Evolutionary conservation across 768 basidiomycete genomes (phyloP), one percentile per base, ranked within the genome.

Genomic region (Pleurotus sapidus): DNA sequence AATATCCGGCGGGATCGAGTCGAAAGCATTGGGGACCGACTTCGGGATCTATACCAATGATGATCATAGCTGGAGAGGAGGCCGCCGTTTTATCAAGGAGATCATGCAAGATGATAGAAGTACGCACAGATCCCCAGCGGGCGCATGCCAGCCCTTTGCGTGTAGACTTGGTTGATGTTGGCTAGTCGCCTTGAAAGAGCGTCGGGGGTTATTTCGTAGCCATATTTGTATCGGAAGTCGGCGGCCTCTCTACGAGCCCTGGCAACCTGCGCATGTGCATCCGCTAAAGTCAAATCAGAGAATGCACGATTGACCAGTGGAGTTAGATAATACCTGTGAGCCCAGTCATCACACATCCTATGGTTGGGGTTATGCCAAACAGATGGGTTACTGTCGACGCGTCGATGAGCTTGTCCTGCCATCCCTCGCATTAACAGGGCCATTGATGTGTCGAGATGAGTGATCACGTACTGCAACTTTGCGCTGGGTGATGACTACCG

Each of bases 271-370:
- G 91, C 81, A 50, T 91, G 84, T 3, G 95, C 95, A 73, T 99
- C 97, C 63, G 96, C 95, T 96, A 47, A 56, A 54, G 6, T 37
- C 27, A 11, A 23, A n/a, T 18, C 18, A 27, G 5, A 14, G 8
- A 53, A 8, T 17, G 34, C 14, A 30, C 24, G 7, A 17, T 34
- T 34, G 11, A 9, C 30, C 4, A 34, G 30, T 11, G 30, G 46
- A 45, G 12, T 34, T 45, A 27, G 39, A 8, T 69, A 83, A 45
- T 59, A 96, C 96, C 96, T 53, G 94, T 86, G 40, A 96, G 82
- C n/a, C 97, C 97, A 12, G 95, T 98, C 89, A 98, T 91, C 46
- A 98, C 97, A 69, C 95, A 97, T 40, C 97, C 97, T 61, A 99
- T 98, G 0, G 88, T 88, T 1, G 95, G 93, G 1, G 96, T 98